phyloP scores from a whole-genome alignment of 2,329 filamentous ascomycete genomes.

The Penicillium sp. region DNA sequence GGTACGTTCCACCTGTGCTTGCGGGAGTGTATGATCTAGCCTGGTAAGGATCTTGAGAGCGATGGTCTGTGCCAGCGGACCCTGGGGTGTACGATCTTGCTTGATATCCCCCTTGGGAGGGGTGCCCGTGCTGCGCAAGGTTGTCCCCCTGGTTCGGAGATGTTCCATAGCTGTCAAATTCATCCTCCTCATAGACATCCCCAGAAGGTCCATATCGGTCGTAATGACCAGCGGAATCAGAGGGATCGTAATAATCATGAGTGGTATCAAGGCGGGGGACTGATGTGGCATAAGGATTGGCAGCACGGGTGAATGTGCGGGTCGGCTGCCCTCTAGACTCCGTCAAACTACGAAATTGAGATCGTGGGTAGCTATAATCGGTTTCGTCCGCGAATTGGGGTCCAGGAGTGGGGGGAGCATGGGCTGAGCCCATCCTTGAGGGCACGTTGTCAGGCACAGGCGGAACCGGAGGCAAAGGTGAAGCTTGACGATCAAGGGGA shows the following conservation, averaged over 20 bases:
- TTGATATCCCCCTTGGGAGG: neutral
- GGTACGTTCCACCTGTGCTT: neutral
- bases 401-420: constrained; percentile 26
- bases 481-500: constrained; percentile 32
- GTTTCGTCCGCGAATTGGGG: constrained; percentile 25
- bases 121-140: constrained; percentile 11
- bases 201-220: constrained; percentile 9
- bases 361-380: constrained; percentile 13
- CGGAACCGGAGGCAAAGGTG: constrained; percentile 33
- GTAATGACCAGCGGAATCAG: constrained; percentile 6
- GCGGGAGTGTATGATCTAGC: constrained; percentile 2
- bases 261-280: constrained; percentile 7
- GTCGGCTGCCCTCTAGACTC: constrained; percentile 18
- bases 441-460: constrained; percentile 28
- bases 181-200: constrained; percentile 2
- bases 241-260: neutral
- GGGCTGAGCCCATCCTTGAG: constrained; percentile 25
- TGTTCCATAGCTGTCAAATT: constrained; percentile 9
- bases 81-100: constrained; percentile 1
- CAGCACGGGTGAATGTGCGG: constrained; percentile 20
- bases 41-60: constrained; percentile 1
- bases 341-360: constrained; percentile 22
- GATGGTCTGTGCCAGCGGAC: neutral
- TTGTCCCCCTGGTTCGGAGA: constrained; percentile 7
- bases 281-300: constrained; percentile 22